phyloP scores from a whole-genome alignment of 192 early-diverging fungal genomes.

The Entomortierella lignicola region DNA sequence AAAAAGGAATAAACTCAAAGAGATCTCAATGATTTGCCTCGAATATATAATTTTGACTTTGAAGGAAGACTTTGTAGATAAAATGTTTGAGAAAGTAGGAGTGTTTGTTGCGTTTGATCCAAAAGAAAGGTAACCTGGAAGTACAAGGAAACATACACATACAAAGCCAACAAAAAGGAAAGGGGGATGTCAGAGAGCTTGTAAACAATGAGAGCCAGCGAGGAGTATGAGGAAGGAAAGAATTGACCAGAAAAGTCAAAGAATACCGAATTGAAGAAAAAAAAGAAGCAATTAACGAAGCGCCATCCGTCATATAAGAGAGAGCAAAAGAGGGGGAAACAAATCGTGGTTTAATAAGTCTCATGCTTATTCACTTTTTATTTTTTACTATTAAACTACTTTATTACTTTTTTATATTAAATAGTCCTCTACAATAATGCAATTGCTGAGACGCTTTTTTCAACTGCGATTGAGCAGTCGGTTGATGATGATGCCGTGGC shows the following conservation, averaged over 20 bases:
- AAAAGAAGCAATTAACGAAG: not conserved
- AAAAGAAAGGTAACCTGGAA: conserved; percentile 12
- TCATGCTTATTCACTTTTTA: too few species aligned
- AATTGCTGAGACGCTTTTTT: too few species aligned
- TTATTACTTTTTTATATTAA: too few species aligned
- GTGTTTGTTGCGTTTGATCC: not conserved
- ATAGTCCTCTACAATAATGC: too few species aligned
- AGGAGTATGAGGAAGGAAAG: conserved; percentile 4
- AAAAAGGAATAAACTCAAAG: too few species aligned
- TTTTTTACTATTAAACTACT: too few species aligned
- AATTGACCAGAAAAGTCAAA: not conserved
- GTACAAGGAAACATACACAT: too few species aligned
- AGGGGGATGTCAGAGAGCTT: conserved; percentile 2
- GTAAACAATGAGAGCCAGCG: not conserved
- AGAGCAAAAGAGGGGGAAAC: not conserved
- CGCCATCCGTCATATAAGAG: too few species aligned
- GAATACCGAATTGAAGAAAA: not conserved
- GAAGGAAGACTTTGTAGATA: not conserved
- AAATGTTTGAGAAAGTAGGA: not conserved
- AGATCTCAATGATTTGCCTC: too few species aligned
- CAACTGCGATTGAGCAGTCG: too few species aligned
- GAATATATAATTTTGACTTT: too few species aligned
- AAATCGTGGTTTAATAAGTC: not conserved
- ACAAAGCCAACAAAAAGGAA: not conserved
- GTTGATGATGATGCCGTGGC: too few species aligned